Percentiles rank a stretch among this genome's conserved stretches.
These are phyloP conservation scores for Podospora didyma DNA, from an alignment of 495 filamentous ascomycete species.

Conservation along the genomic window DNA sequence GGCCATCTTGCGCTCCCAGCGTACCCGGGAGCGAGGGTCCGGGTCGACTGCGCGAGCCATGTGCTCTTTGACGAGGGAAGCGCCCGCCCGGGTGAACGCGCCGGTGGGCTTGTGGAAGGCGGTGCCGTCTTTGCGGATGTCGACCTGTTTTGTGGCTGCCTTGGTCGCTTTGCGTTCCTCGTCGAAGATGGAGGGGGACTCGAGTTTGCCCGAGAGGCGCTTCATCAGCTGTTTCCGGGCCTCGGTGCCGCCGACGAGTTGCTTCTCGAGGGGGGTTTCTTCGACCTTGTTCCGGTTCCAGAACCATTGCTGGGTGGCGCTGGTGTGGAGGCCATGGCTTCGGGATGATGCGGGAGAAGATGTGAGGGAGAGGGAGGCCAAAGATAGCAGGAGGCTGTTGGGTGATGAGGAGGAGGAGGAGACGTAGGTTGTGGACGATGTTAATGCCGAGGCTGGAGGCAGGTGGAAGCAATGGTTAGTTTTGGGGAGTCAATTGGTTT, in stretches of 20 bases:
- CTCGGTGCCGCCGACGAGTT: slow-evolving; percentile 21
- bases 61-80: slow-evolving; percentile 35
- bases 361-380: slow-evolving; percentile 23
- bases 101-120: not conserved
- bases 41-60: slow-evolving; percentile 64
- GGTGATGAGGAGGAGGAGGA: slow-evolving; percentile 10
- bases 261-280: slow-evolving; percentile 1
- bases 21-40: slow-evolving; percentile 55
- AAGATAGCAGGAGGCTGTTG: slow-evolving; percentile 18
- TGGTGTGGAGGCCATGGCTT: slow-evolving; percentile 29
- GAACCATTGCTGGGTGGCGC: slow-evolving; percentile 29
- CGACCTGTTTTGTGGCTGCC: not conserved
- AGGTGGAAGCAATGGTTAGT: not conserved
- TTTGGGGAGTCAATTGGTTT: not conserved
- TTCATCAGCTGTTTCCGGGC: slow-evolving; percentile 23
- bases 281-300: slow-evolving; percentile 16
- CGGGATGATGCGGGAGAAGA: slow-evolving; percentile 2
- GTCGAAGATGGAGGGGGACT: slow-evolving; percentile 58
- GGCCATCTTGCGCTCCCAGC: slow-evolving; percentile 81
- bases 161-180: slow-evolving; percentile 35
- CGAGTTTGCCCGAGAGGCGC: slow-evolving; percentile 24
- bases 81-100: not conserved
- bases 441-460: not conserved
- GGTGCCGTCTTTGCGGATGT: slow-evolving; percentile 1
- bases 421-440: slow-evolving; percentile 6